Evolutionary conservation across 2,329 filamentous ascomycete species (phyloP).

Genomic region (Sporothrix phasma): DNA sequence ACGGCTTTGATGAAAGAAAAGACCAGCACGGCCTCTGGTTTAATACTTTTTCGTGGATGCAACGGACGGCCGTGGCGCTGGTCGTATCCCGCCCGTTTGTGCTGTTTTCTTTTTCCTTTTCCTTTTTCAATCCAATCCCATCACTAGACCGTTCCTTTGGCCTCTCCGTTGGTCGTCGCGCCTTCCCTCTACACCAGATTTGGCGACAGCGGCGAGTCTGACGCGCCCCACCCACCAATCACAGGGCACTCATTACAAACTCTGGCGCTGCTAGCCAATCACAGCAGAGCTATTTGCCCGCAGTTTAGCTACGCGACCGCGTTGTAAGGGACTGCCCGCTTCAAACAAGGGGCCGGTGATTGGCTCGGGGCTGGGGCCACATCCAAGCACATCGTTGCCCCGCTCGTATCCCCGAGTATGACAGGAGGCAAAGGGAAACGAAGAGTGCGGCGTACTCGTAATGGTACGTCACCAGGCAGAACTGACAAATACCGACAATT

Average conservation of each 20-base stretch:
- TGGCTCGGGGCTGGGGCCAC: neutral
- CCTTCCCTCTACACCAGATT: neutral
- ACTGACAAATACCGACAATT: neutral
- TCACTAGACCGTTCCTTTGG: neutral
- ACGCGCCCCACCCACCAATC: neutral
- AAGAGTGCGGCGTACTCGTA: no score
- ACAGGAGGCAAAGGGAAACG: neutral
- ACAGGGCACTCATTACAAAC: slow-evolving; percentile 1
- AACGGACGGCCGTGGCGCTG: neutral
- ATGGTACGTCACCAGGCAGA: neutral
- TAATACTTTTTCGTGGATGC: slow-evolving; percentile 11
- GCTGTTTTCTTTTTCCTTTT: neutral
- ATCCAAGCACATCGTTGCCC: neutral
- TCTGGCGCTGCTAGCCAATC: neutral
- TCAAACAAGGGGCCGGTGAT: slow-evolving; percentile 4
- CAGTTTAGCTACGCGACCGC: neutral
- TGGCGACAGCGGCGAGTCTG: slow-evolving; percentile 7
- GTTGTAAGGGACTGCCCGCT: neutral
- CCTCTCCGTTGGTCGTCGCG: neutral
- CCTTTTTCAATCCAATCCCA: neutral
- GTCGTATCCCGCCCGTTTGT: neutral
- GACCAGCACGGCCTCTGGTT: slow-evolving; percentile 4
- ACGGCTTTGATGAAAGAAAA: neutral
- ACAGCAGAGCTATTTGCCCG: neutral
- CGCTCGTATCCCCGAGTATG: slow-evolving; percentile 10